These are phyloP conservation scores for Geotrichum candidum DNA, from an alignment of 1,139 yeast genomes.

Conservation along the genomic window DNA sequence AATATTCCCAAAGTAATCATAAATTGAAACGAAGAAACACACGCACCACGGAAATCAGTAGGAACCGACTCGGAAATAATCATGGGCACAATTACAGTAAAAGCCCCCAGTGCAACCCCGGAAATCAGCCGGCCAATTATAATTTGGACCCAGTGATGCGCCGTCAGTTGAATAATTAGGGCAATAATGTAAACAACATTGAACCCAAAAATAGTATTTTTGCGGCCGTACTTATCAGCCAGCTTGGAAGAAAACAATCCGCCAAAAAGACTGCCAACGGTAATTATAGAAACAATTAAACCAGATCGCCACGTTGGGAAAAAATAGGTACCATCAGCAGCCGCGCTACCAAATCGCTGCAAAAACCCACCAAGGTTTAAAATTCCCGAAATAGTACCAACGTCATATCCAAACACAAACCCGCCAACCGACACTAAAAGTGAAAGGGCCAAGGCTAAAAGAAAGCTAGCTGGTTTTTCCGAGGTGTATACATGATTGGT, in stretches of 20 bases:
- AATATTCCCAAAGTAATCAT: slow-evolving; percentile 65
- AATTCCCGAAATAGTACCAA: slow-evolving; percentile 62
- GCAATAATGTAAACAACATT: slow-evolving; percentile 47
- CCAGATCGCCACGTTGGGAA: slow-evolving; percentile 45
- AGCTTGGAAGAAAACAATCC: slow-evolving; percentile 44
- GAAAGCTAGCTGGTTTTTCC: too few relatives aligned
- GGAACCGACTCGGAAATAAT: slow-evolving; percentile 72
- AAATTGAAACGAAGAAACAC: slow-evolving; percentile 62
- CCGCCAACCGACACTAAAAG: slow-evolving; percentile 46
- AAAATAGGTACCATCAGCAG: slow-evolving; percentile 24
- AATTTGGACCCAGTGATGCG: slow-evolving; percentile 40
- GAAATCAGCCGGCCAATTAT: slow-evolving; percentile 45
- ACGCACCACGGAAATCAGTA: slow-evolving; percentile 59
- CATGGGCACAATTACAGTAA: slow-evolving; percentile 60
- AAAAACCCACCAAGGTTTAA: slow-evolving; percentile 63
- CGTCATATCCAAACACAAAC: slow-evolving; percentile 53
- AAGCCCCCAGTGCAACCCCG: slow-evolving; percentile 63
- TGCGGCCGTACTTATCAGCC: slow-evolving; percentile 51
- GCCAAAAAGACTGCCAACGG: slow-evolving; percentile 52
- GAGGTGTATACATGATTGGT: too few relatives aligned
- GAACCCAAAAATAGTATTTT: slow-evolving; percentile 44
- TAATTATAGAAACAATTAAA: slow-evolving; percentile 47
- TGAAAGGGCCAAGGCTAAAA: background rate
- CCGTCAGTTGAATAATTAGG: slow-evolving; percentile 46
- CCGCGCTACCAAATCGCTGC: slow-evolving; percentile 42